Conservation (phyloP, 1,284 basidiomycete genomes). For the Gomphus bonarii region DNA sequence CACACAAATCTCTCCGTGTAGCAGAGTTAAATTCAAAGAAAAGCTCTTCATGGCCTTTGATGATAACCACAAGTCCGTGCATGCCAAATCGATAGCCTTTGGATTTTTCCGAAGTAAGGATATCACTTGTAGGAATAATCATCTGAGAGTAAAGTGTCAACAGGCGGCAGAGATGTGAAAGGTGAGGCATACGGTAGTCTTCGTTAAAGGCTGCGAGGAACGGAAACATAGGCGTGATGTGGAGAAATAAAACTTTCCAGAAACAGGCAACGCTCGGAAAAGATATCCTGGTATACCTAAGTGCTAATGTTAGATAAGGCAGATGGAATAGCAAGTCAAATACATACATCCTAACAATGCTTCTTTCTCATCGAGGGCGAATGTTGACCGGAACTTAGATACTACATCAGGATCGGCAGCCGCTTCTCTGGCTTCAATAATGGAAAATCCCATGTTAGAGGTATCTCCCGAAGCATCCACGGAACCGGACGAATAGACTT, state of each 20-base stretch:
- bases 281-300: constrained; percentile 84
- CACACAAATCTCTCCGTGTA: constrained; percentile 70
- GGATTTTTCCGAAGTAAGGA: constrained; percentile 75
- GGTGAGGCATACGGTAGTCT: constrained; percentile 28
- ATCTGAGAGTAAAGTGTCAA: constrained; percentile 45
- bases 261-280: constrained; percentile 77
- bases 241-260: constrained; percentile 80
- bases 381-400: constrained; percentile 69
- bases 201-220: constrained; percentile 26
- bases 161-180: background rate
- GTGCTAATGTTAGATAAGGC: constrained; percentile 13
- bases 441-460: constrained; percentile 57
- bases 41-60: constrained; percentile 93
- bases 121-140: constrained; percentile 85
- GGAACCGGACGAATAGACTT: constrained; percentile 9
- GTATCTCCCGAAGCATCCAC: constrained; percentile 18
- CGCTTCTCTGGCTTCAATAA: constrained; percentile 59
- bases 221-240: constrained; percentile 48
- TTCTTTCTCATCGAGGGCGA: constrained; percentile 83
- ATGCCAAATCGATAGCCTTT: constrained; percentile 86
- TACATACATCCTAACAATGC: constrained; percentile 74
- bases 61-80: constrained; percentile 80
- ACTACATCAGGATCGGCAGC: constrained; percentile 50
- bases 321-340: background rate
- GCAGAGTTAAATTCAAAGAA: constrained; percentile 88